These are phyloP conservation scores for Pseudogymnoascus sp. DNA, from an alignment of 2,329 filamentous ascomycete genomes.

Conservation along the genomic window DNA sequence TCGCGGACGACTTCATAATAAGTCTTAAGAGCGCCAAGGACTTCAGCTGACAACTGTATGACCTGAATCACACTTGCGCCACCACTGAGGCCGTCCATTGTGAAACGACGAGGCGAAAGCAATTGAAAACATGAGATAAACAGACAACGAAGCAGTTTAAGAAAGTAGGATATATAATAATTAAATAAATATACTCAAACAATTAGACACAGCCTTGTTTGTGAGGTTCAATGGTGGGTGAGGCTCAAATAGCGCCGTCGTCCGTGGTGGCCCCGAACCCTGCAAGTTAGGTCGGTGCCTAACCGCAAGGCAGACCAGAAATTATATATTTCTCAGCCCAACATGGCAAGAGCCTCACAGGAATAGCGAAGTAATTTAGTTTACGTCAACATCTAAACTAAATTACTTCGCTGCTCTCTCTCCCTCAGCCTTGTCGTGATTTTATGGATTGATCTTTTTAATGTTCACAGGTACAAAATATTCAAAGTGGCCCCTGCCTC, in stretches of 20 bases:
- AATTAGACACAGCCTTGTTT: too few species aligned
- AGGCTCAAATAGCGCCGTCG: too few species aligned
- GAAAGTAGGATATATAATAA: neutral
- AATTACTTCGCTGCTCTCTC: neutral
- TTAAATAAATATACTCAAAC: neutral
- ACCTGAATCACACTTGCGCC: constrained; percentile 15
- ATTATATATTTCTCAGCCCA: too few species aligned
- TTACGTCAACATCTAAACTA: neutral
- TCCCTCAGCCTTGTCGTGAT: neutral
- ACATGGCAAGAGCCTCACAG: constrained; percentile 17
- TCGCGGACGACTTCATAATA: constrained; percentile 16
- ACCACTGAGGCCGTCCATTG: constrained; percentile 16
- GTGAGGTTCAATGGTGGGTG: too few species aligned
- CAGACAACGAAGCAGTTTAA: neutral
- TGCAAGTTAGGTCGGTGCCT: too few species aligned
- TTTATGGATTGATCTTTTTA: neutral
- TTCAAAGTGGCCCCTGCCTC: neutral
- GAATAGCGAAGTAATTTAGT: too few species aligned
- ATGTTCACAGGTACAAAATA: neutral
- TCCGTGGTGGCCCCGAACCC: too few species aligned
- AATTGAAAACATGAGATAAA: neutral
- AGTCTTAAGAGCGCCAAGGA: constrained; percentile 13
- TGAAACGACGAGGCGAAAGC: neutral
- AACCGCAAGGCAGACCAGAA: too few species aligned
- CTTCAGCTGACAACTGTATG: constrained; percentile 12